A percentile compares a stretch with the other conserved stretches of the same genome.
Conservation (phyloP, 2,329 filamentous ascomycete species). For the Ambrosiella xylebori region DNA sequence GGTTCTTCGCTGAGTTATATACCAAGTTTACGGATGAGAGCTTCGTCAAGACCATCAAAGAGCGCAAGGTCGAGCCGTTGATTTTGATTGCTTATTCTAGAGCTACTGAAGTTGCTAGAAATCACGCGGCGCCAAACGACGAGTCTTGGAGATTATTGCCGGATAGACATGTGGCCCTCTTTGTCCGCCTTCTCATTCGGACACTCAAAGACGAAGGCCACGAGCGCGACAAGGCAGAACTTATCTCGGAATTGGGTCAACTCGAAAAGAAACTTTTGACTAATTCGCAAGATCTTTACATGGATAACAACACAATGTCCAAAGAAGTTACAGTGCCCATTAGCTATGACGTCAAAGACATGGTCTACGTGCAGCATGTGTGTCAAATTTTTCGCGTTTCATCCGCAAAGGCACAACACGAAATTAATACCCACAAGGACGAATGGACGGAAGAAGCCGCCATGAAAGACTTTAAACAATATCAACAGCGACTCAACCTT, state of each 20-base stretch:
- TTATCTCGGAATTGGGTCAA: conserved; percentile 59
- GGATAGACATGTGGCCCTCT: conserved; percentile 85
- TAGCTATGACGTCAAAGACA: conserved; percentile 89
- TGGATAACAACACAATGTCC: conserved; percentile 35
- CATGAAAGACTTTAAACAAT: conserved; percentile 77
- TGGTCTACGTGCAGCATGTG: conserved; percentile 81
- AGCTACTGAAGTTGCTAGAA: conserved; percentile 69
- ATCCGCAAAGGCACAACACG: conserved; percentile 63
- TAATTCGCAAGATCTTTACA: conserved; percentile 70
- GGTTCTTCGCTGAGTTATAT: conserved; percentile 86
- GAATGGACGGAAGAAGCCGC: conserved; percentile 86
- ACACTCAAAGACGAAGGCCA: conserved; percentile 73
- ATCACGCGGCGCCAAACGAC: conserved; percentile 58
- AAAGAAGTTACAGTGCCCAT: conserved; percentile 70
- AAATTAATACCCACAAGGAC: conserved; percentile 66
- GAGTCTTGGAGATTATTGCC: conserved; percentile 83
- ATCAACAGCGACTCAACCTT: conserved; percentile 74
- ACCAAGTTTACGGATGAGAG: conserved; percentile 79
- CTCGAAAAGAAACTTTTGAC: conserved; percentile 87
- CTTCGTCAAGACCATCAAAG: conserved; percentile 83
- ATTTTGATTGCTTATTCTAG: conserved; percentile 93
- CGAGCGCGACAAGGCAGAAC: conserved; percentile 68
- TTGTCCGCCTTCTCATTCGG: conserved; percentile 68
- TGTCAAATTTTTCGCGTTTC: conserved; percentile 70
- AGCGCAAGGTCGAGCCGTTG: conserved; percentile 78